These are phyloP conservation scores for Vigna mungo DNA, from an alignment of 306 rosid genomes.

Conservation along the genomic window DNA sequence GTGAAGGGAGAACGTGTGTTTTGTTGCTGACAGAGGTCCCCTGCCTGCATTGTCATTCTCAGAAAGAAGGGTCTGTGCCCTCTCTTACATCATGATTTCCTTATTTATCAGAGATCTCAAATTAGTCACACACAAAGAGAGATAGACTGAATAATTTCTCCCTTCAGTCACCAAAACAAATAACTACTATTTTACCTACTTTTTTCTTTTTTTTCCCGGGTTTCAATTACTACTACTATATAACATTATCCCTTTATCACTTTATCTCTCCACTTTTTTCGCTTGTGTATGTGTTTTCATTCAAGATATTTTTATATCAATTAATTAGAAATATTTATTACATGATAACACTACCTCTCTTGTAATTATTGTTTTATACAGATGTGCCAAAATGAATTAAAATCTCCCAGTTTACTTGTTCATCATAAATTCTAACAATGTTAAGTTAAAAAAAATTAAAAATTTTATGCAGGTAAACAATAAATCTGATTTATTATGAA, in stretches of 20 bases:
- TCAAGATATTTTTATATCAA: too few relatives aligned
- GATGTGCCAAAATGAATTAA: too few relatives aligned
- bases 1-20: conserved; percentile 32
- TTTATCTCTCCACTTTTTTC: conserved; percentile 8
- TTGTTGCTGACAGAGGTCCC: conserved; percentile 46
- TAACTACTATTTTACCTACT: not conserved
- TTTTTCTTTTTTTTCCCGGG: not conserved
- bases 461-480: too few relatives aligned
- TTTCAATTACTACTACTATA: not conserved
- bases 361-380: too few relatives aligned
- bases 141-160: not conserved
- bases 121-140: not conserved
- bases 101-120: not conserved
- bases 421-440: too few relatives aligned
- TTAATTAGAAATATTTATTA: not conserved
- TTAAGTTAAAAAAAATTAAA: too few relatives aligned
- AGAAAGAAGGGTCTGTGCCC: not conserved
- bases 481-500: too few relatives aligned
- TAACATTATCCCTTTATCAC: conserved; percentile 15
- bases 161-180: not conserved
- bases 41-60: conserved; percentile 50
- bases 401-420: too few relatives aligned
- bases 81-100: not conserved
- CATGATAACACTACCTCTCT: not conserved
- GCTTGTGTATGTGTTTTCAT: not conserved